phyloP scores from a whole-genome alignment of 2,329 filamentous ascomycete genomes.

The Geosmithia flava region DNA sequence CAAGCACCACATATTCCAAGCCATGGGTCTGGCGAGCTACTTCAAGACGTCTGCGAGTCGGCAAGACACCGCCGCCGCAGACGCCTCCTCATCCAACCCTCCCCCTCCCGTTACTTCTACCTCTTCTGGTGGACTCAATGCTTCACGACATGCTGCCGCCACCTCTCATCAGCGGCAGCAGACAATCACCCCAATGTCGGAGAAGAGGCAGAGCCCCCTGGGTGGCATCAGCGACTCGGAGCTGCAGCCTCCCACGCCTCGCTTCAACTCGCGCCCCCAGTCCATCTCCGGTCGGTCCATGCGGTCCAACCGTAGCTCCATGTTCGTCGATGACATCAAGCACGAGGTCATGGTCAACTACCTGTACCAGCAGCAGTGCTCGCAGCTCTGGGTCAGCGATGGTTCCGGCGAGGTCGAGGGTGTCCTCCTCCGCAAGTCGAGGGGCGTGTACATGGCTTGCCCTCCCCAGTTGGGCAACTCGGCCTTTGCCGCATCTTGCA shows the following conservation, averaged over 20 bases:
- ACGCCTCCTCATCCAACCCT: background rate
- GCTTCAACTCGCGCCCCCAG: conserved; percentile 36
- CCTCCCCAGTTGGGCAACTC: conserved; percentile 53
- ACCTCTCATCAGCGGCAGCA: conserved; percentile 6
- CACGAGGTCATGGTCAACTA: conserved; percentile 79
- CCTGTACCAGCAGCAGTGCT: conserved; percentile 68
- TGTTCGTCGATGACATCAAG: conserved; percentile 59
- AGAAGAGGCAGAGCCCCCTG: conserved; percentile 6
- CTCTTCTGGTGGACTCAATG: conserved; percentile 5
- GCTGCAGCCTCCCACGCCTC: conserved; percentile 34
- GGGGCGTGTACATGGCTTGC: conserved; percentile 61
- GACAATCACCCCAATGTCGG: conserved; percentile 9
- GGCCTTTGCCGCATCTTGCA: conserved; percentile 50
- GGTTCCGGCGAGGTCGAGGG: conserved; percentile 58
- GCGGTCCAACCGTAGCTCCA: conserved; percentile 31
- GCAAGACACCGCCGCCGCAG: conserved; percentile 7
- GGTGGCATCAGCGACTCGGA: conserved; percentile 25
- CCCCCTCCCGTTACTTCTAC: no score
- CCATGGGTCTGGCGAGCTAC: conserved; percentile 44
- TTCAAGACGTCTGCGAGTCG: conserved; percentile 36
- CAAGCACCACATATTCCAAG: conserved; percentile 3
- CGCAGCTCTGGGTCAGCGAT: conserved; percentile 61
- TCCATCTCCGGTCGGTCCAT: conserved; percentile 37
- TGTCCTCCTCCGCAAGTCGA: conserved; percentile 56
- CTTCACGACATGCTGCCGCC: conserved; percentile 23